Base-by-base conservation (phyloP, 495 filamentous ascomycete species). In the Lasiosphaeris hirsuta region DNA sequence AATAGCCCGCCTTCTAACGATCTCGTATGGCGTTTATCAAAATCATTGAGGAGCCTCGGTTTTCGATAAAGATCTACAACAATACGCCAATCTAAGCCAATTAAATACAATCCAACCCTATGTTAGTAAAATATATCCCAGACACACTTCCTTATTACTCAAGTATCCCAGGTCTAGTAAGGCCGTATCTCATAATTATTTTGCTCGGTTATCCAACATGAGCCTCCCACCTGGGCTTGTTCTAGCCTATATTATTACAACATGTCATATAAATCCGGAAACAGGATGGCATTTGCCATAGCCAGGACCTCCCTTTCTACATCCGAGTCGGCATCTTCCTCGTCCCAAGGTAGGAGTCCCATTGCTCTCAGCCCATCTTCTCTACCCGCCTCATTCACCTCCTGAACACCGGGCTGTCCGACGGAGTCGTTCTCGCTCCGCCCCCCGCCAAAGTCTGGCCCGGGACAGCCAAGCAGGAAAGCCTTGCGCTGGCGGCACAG, bases 401-500 rank as follows among this genome's bases (percentile, higher is more conserved):
- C 74, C 54, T 81, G 79, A 43, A 76, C 78, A 0, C 84, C 82
- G 2, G 79, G 73, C 13, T 75, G 66, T 3, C 74, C 77, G 33
- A 71, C 10, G 63, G 81, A 75, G 39, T 76, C 66, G 19, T 72
- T 75, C 71, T 87, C 85, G 17, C 82, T 81, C 15, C 73, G 58
- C 0, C 77, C 73, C 8, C 82, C 84, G 4, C 80, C 81, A 65
- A 90, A 91, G 65, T 92, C 89, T 3, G 88, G 86, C 3, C 80
- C 81, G 1, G 85, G 81, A 17, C 69, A 69, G n/a, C 86, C 87
- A 3, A 76, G 61, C 6, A 86, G 64, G 49, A 89, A 89, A 3
- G 84, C 78, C 61, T 85, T 81, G 15, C 89, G 79, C 70, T 94
- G 91, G 45, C 85, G 80, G 8, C 77, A 75, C 17, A 95, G 78